These are phyloP conservation scores for Peniophora sp. DNA, from an alignment of 1,284 basidiomycete genomes.

Conservation along the genomic window DNA sequence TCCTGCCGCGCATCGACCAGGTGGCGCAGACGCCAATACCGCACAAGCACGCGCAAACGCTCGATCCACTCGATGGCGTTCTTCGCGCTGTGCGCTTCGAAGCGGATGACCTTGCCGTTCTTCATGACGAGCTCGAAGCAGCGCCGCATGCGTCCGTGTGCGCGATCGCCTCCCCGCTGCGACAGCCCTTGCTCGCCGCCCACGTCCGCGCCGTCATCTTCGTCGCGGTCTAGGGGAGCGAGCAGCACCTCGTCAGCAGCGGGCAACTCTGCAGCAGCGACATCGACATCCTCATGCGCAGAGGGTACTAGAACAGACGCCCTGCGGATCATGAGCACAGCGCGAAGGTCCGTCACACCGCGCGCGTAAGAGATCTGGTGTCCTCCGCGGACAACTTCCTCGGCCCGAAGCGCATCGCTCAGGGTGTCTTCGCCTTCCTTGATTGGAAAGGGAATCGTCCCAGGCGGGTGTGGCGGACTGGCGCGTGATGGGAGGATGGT, in stretches of 20 bases:
- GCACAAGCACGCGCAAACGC: conserved; percentile 55
- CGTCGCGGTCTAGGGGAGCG: conserved; percentile 27
- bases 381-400: conserved; percentile 55
- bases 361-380: conserved; percentile 60
- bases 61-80: conserved; percentile 75
- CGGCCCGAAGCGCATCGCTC: conserved; percentile 32
- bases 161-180: conserved; percentile 32
- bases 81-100: conserved; percentile 62
- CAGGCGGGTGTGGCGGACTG: conserved; percentile 64
- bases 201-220: conserved; percentile 49
- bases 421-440: conserved; percentile 21
- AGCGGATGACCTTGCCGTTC: conserved; percentile 62
- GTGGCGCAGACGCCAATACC: conserved; percentile 73
- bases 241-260: conserved; percentile 31
- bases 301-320: conserved; percentile 42
- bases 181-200: conserved; percentile 59
- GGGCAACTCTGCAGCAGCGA: conserved; percentile 18
- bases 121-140: conserved; percentile 72
- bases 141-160: conserved; percentile 49
- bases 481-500: conserved; percentile 44
- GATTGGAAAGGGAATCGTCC: conserved; percentile 27
- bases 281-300: conserved; percentile 25
- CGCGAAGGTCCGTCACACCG: conserved; percentile 62
- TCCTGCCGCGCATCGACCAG: conserved; percentile 64
- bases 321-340: conserved; percentile 55